These are phyloP conservation scores for Pseudogymnoascus sp. DNA, from an alignment of 2,329 filamentous ascomycete genomes.

Conservation along the genomic window DNA sequence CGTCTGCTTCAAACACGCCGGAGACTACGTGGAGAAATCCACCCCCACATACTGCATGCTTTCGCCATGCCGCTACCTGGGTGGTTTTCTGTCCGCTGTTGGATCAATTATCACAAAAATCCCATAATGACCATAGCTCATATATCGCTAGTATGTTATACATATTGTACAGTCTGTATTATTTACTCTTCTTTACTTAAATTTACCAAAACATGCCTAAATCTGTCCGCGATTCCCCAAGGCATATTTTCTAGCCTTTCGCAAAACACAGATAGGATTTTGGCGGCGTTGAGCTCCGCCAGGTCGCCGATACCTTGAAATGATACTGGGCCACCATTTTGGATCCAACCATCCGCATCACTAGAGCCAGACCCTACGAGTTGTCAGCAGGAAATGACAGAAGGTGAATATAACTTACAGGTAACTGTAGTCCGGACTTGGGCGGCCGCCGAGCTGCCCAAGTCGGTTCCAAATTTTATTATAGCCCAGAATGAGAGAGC, in stretches of 20 bases:
- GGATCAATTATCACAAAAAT: not conserved
- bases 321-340: slow-evolving; percentile 13
- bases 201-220: slow-evolving; percentile 15
- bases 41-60: not conserved
- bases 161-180: not conserved
- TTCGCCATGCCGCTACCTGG: not conserved
- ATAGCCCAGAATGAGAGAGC: slow-evolving; percentile 16
- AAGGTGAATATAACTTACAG: slow-evolving; percentile 10
- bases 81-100: not conserved
- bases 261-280: slow-evolving; percentile 13
- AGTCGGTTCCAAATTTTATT: slow-evolving; percentile 12
- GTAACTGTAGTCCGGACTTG: slow-evolving; percentile 9
- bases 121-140: not conserved
- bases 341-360: slow-evolving; percentile 14
- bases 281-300: slow-evolving; percentile 12
- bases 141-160: not conserved
- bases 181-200: slow-evolving; percentile 10
- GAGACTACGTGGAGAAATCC: not conserved
- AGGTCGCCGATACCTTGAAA: slow-evolving; percentile 15
- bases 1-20: not conserved
- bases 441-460: not conserved
- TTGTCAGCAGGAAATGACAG: not conserved
- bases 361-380: slow-evolving; percentile 14
- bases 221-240: slow-evolving; percentile 13
- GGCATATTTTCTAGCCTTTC: slow-evolving; percentile 16